phyloP scores from a whole-genome alignment of 1,284 basidiomycete species.

The Malassezia psittaci region DNA sequence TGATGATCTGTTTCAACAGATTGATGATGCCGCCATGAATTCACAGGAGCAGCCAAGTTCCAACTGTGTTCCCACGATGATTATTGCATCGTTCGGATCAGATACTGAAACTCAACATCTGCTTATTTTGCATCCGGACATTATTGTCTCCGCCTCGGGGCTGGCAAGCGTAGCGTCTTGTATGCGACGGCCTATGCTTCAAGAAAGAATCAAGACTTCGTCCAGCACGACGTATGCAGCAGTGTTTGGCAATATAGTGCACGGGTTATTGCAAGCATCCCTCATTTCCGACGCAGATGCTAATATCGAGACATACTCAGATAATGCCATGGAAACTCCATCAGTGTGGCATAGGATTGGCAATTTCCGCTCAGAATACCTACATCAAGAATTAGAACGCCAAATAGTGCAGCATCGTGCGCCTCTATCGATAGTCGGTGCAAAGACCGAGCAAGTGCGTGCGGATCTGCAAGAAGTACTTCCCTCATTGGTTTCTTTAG shows the following conservation, averaged over 20 bases:
- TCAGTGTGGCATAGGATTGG: constrained; percentile 27
- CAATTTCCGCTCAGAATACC: constrained; percentile 31
- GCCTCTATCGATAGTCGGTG: constrained; percentile 24
- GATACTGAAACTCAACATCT: constrained; percentile 21
- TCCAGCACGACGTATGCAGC: constrained; percentile 26
- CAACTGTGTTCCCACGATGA: constrained; percentile 4
- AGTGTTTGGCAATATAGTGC: constrained; percentile 41
- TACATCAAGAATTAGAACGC: constrained; percentile 22
- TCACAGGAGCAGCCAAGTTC: too few species aligned
- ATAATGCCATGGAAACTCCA: too few species aligned
- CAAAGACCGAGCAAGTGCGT: constrained; percentile 21
- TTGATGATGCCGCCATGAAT: neutral
- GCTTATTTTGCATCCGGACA: constrained; percentile 41
- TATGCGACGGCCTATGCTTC: constrained; percentile 35
- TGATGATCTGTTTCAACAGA: neutral
- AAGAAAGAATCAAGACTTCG: constrained; percentile 27
- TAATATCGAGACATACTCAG: constrained; percentile 30
- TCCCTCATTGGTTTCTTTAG: constrained; percentile 33
- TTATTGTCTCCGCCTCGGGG: constrained; percentile 35
- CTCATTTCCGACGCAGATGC: constrained; percentile 28
- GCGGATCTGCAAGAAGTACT: constrained; percentile 22
- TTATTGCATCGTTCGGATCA: constrained; percentile 6
- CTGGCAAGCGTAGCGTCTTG: constrained; percentile 37
- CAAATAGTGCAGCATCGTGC: constrained; percentile 29
- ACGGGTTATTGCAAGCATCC: constrained; percentile 41